Evolutionary conservation across 371 early-diverging fungal genomes (phyloP).

Genomic region (Entomophthora muscae): DNA sequence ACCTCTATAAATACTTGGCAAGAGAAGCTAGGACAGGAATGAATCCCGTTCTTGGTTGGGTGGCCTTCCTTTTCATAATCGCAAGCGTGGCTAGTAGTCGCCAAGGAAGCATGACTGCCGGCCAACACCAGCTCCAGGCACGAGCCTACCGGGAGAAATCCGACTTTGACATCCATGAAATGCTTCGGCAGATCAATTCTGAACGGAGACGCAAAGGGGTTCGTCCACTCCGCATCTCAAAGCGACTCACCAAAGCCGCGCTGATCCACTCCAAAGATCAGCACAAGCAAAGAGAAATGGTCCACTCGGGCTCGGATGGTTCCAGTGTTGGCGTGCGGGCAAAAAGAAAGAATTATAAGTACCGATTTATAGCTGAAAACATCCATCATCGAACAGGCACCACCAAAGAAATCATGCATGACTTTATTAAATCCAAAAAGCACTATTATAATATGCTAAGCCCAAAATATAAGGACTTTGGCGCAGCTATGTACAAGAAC

Average conservation of each 20-base stretch:
- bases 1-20: too few species aligned
- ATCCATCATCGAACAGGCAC: conserved; percentile 18
- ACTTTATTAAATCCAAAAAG: conserved; percentile 23
- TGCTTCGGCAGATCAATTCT: not conserved
- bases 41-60: too few species aligned
- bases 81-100: too few species aligned
- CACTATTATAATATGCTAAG: conserved; percentile 23
- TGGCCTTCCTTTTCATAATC: too few species aligned
- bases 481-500: not conserved
- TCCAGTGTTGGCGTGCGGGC: conserved; percentile 10
- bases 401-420: conserved; percentile 14
- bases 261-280: conserved; percentile 17
- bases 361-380: conserved; percentile 19
- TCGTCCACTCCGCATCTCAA: not conserved
- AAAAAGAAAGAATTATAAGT: conserved; percentile 7
- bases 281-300: conserved; percentile 14
- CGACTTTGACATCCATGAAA: not conserved
- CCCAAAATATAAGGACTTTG: not conserved
- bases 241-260: conserved; percentile 12
- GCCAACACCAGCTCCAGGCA: too few species aligned
- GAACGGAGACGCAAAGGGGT: not conserved
- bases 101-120: too few species aligned
- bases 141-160: too few species aligned
- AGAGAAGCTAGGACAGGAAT: too few species aligned
- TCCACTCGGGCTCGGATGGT: conserved; percentile 15